These are phyloP conservation scores for Rhodomyrtus psidioides DNA, from an alignment of 441 rosid species.

Conservation along the genomic window DNA sequence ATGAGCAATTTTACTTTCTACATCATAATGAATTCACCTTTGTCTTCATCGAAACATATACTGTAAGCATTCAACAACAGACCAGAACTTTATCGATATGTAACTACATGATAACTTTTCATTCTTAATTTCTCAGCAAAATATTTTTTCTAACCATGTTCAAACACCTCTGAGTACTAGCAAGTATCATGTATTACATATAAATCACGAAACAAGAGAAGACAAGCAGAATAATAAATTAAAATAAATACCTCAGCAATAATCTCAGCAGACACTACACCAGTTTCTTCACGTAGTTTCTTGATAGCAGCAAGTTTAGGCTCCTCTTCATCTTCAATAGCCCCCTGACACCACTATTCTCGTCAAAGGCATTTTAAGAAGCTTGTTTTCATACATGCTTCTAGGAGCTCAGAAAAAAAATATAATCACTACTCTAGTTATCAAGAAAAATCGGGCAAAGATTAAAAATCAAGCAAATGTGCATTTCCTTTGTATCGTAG, in stretches of 20 bases:
- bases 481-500: not conserved
- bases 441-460: not conserved
- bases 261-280: constrained; percentile 70
- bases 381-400: not conserved
- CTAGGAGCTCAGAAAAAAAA: not conserved
- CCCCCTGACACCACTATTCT: constrained; percentile 76
- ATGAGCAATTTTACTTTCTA: not conserved
- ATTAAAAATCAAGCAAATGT: not conserved
- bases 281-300: constrained; percentile 88
- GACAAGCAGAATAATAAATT: not conserved
- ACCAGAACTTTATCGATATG: not conserved
- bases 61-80: not conserved
- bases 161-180: not conserved
- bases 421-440: not conserved
- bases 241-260: constrained; percentile 53
- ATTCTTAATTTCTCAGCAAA: not conserved
- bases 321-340: constrained; percentile 89
- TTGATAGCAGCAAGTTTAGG: constrained; percentile 79
- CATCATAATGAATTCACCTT: not conserved
- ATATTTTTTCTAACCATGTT: not conserved
- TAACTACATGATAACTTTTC: not conserved
- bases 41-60: not conserved
- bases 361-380: not conserved
- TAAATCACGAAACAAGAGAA: not conserved
- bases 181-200: not conserved